phyloP scores from a whole-genome alignment of 1,139 yeast species.

The Suhomyces bolitotheri region DNA sequence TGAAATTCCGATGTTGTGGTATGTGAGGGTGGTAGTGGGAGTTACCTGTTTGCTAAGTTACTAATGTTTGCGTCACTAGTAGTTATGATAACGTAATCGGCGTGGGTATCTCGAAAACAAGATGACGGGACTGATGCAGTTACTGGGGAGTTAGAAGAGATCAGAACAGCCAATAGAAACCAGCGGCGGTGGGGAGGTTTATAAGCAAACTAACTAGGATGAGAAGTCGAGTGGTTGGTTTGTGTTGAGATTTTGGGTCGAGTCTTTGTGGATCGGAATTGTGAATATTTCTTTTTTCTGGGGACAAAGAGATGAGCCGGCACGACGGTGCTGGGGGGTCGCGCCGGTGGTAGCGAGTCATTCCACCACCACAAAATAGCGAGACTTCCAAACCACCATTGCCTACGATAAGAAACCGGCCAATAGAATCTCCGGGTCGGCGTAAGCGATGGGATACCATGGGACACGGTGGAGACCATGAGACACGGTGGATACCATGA shows the following conservation, averaged over 20 bases:
- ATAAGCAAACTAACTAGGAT: too few species aligned
- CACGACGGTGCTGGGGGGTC: conserved; percentile 12
- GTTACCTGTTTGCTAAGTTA: background rate
- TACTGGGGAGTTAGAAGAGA: too few species aligned
- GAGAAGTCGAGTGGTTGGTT: background rate
- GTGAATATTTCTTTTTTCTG: conserved; percentile 8
- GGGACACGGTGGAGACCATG: too few species aligned
- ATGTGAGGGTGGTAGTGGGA: background rate
- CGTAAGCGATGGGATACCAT: too few species aligned
- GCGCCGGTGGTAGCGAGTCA: conserved; percentile 14
- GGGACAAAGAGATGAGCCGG: conserved; percentile 4
- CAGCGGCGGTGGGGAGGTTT: too few species aligned
- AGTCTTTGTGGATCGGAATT: conserved; percentile 3
- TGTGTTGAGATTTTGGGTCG: background rate
- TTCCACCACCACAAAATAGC: conserved; percentile 6
- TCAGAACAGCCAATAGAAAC: too few species aligned
- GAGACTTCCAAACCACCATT: too few species aligned
- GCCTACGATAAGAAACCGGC: too few species aligned
- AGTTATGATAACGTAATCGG: conserved; percentile 1
- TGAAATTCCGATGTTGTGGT: background rate
- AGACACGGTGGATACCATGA: too few species aligned
- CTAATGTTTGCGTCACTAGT: background rate
- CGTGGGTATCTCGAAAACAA: background rate
- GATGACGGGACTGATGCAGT: background rate
- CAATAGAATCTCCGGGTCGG: too few species aligned